These are phyloP conservation scores for Ciborinia camelliae DNA, from an alignment of 2,329 filamentous ascomycete species.

Conservation along the genomic window DNA sequence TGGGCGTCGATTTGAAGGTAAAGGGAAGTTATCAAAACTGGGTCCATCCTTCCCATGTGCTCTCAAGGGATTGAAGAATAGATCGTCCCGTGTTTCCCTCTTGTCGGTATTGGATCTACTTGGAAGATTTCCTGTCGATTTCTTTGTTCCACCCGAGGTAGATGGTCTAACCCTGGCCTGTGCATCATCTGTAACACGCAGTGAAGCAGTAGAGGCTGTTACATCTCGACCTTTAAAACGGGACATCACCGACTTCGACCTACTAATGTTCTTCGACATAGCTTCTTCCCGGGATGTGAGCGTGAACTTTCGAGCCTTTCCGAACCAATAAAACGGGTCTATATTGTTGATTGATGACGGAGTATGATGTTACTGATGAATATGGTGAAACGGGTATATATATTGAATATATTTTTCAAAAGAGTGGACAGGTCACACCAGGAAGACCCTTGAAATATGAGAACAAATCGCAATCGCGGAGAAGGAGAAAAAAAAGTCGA, in stretches of 20 bases:
- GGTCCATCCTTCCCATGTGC: constrained; percentile 31
- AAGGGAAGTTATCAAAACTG: constrained; percentile 33
- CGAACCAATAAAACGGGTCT: not conserved
- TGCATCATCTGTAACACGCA: constrained; percentile 35
- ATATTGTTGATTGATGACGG: constrained; percentile 23
- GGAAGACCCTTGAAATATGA: constrained; percentile 32
- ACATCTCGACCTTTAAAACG: constrained; percentile 33
- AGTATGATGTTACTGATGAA: constrained; percentile 16
- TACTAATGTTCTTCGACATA: constrained; percentile 28
- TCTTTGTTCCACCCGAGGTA: constrained; percentile 33
- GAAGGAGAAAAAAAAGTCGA: constrained; percentile 14
- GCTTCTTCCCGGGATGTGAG: constrained; percentile 2
- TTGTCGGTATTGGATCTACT: constrained; percentile 25
- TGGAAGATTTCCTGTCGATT: constrained; percentile 25
- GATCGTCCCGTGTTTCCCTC: constrained; percentile 35
- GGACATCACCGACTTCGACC: constrained; percentile 26
- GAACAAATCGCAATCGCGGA: constrained; percentile 20
- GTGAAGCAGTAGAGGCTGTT: constrained; percentile 30
- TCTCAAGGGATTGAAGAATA: constrained; percentile 34
- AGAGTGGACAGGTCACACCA: constrained; percentile 36
- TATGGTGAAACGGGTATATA: constrained; percentile 28
- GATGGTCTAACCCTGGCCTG: constrained; percentile 33
- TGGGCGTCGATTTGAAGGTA: constrained; percentile 31
- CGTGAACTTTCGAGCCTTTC: not conserved
- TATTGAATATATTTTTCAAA: constrained; percentile 24